These are phyloP conservation scores for Scheffersomyces lignosus DNA, from an alignment of 805 yeast genomes.

Conservation along the genomic window DNA sequence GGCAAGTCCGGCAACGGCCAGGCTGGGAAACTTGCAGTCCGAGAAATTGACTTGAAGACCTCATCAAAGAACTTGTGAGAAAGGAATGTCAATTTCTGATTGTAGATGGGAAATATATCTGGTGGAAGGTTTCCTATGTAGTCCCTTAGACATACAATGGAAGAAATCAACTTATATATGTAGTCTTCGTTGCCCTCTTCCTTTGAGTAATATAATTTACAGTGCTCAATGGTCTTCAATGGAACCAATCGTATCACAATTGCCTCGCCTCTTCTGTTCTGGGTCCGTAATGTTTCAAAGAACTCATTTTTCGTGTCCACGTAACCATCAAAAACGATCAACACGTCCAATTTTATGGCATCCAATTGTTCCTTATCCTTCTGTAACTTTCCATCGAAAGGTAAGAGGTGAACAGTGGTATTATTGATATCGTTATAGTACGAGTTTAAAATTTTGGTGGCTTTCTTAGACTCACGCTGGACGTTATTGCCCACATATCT, in stretches of 20 bases:
- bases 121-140: conserved; percentile 81
- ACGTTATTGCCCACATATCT: conserved; percentile 64
- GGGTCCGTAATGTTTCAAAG: conserved; percentile 25
- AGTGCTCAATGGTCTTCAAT: conserved; percentile 81
- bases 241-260: conserved; percentile 73
- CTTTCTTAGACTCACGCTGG: conserved; percentile 43
- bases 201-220: conserved; percentile 49
- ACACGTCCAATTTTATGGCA: conserved; percentile 49
- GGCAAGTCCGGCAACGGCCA: conserved; percentile 86
- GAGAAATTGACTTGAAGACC: conserved; percentile 15
- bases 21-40: conserved; percentile 21
- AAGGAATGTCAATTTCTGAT: conserved; percentile 62
- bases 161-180: conserved; percentile 72
- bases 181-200: conserved; percentile 31
- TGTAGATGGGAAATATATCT: conserved; percentile 72
- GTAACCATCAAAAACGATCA: conserved; percentile 64
- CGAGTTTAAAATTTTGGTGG: conserved; percentile 5
- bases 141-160: conserved; percentile 78
- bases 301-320: conserved; percentile 44
- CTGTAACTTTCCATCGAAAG: conserved; percentile 13
- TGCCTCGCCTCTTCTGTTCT: conserved; percentile 32
- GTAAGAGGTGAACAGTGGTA: conserved; percentile 14
- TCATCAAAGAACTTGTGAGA: conserved; percentile 57
- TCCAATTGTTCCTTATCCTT: conserved; percentile 23
- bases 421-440: conserved; percentile 9